These are phyloP conservation scores for Mucor ambiguus DNA, from an alignment of 371 early-diverging fungal species.

Conservation along the genomic window DNA sequence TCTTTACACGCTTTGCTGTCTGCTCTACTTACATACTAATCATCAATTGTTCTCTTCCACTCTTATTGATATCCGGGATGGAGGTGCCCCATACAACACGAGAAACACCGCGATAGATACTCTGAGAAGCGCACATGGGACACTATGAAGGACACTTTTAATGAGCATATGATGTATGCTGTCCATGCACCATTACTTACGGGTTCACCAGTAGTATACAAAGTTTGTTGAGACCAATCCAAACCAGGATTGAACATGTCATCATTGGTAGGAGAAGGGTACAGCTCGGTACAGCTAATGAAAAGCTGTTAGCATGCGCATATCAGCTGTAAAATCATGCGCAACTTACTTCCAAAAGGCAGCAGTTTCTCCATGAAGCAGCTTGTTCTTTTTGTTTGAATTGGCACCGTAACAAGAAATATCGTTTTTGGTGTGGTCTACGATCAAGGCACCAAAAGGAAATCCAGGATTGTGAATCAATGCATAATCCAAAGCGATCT, in stretches of 20 bases:
- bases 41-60: conserved; percentile 35
- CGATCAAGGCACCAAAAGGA: conserved; percentile 39
- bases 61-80: conserved; percentile 38
- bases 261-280: conserved; percentile 37
- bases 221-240: conserved; percentile 38
- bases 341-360: conserved; percentile 40
- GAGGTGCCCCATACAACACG: conserved; percentile 46
- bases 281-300: conserved; percentile 38
- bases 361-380: conserved; percentile 43
- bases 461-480: conserved; percentile 30
- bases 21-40: conserved; percentile 30
- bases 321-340: not conserved
- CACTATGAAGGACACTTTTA: conserved; percentile 19
- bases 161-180: conserved; percentile 7
- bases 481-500: conserved; percentile 35
- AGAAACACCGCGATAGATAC: conserved; percentile 38
- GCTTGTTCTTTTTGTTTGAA: conserved; percentile 31
- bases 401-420: conserved; percentile 45
- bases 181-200: conserved; percentile 21
- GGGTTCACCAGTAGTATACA: conserved; percentile 44
- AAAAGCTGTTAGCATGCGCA: not conserved
- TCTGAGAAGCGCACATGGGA: conserved; percentile 43
- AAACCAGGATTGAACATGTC: conserved; percentile 38
- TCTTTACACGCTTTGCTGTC: not conserved
- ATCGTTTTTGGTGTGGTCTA: conserved; percentile 36